Evolutionary conservation across 164 flowering plant genomes (phyloP), one percentile per base, ranked within the genome.

Genomic region (Cinnamomum micranthum): DNA sequence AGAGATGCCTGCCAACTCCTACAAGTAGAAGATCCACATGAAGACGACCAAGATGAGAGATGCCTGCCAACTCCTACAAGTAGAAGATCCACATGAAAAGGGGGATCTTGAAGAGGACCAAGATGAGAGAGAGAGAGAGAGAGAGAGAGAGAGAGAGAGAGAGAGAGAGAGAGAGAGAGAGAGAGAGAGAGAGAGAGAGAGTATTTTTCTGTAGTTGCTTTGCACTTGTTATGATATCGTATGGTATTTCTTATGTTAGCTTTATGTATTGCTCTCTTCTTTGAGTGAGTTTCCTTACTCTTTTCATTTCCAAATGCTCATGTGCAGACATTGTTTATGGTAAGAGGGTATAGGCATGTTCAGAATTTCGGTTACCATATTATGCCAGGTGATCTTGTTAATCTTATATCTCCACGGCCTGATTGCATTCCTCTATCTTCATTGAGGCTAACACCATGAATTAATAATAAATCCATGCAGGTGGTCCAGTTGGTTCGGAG

Each of bases 301-400:
- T 17, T 55, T 55, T 23, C 5, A n/a, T 24, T 24, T 23, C 25
- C 4, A 24, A 64, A 23, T 13, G 23, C 28, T 20, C 33, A 17
- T 27, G 47, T 41, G 20, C 84, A 85, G 88, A 71, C 79, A 35
- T 33, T 77, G 27, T 77, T 80, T 76, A 31, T 59, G 55, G 70
- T 76, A 62, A 71, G 84, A 68, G 81, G 84, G 64, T 67, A 75
- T 65, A 75, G 73, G 63, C 75, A 75, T 78, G 84, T 67, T 15
- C 77, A 75, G 62, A 78, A 69, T 76, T 75, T 86, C 71, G 69
- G 75, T 71, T 69, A 65, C 64, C 80, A 67, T 69, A 74, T 74
- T 63, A 71, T 70, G 9, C 78, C 79, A 51, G 91, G 91, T 88
- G 78, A 76, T 71, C 51, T 41, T 65, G 65, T 35, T 17, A 50